phyloP scores from a whole-genome alignment of 1,139 yeast genomes.

The Geotrichum fermentans region DNA sequence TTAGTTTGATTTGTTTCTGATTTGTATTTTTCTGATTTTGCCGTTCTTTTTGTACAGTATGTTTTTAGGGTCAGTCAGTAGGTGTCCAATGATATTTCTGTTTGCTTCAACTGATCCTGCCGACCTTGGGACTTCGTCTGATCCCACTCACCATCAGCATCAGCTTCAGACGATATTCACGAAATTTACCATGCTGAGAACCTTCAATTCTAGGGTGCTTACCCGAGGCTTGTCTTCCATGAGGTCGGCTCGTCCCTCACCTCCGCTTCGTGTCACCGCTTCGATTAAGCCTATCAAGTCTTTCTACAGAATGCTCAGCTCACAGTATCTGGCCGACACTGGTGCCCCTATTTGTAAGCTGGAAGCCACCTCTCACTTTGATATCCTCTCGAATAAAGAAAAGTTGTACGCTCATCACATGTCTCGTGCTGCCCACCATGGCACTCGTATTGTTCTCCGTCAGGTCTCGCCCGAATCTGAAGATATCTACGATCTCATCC shows the following conservation, averaged over 20 bases:
- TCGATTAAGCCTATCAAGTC: neutral
- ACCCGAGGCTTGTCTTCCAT: neutral
- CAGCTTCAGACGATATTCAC: too few relatives aligned
- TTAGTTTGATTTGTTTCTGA: conserved; percentile 1
- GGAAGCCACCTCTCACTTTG: conserved; percentile 43
- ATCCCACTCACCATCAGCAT: too few relatives aligned
- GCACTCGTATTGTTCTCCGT: conserved; percentile 71
- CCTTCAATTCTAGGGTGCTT: neutral
- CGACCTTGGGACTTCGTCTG: too few relatives aligned
- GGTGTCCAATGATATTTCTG: too few relatives aligned
- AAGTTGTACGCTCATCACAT: conserved; percentile 74
- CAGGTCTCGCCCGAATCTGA: conserved; percentile 83
- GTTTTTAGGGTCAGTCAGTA: too few relatives aligned
- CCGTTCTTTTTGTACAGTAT: neutral
- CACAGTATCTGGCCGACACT: conserved; percentile 41
- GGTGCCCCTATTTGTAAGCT: conserved; percentile 43
- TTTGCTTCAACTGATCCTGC: too few relatives aligned
- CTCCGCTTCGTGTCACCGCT: neutral
- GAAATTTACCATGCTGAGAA: neutral
- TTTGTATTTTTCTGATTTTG: conserved; percentile 1
- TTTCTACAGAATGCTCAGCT: conserved; percentile 3
- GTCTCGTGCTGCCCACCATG: conserved; percentile 76
- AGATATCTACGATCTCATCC: conserved; percentile 60
- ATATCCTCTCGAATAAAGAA: conserved; percentile 49
- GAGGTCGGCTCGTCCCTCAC: neutral